Base-by-base conservation (phyloP, 306 rosid genomes). In the Carpinus viminea region DNA sequence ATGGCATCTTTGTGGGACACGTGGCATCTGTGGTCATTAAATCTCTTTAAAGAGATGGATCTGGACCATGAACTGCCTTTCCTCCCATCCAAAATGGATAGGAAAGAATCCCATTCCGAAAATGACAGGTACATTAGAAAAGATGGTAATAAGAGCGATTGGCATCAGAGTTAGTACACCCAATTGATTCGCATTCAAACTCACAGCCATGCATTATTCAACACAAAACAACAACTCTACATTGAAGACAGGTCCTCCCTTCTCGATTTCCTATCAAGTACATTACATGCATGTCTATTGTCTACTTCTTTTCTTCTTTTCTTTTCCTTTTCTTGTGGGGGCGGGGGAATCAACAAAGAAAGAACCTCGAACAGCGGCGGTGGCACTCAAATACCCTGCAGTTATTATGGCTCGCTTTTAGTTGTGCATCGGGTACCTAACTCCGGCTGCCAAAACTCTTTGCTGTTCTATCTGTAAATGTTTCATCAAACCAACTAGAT, bases 401-500 rank as follows among this genome's bases (percentile, higher is more conserved):
- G 48, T 68, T 43, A 62, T 15, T 61, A 66, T 38, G 13, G 50
- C 50, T 8, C 20, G 50, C 72, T 71, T 59, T 73, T 81, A 81
- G 78, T 88, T 85, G 80, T 88, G 96, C 89, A 72, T 84, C 21
- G 98, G 98, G 81, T 93, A 93, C 76, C 96, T 85, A 64, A 88
- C 96, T 73, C 98, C 96, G 72, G 93, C 93, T 47, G 94, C 94
- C 86, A 93, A 80, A 6, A 89, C 94, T 77, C 96, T 79, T 74
- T 93, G 96, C 84, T 93, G 98, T 83, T 91, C 91, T 71, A 91
- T 83, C 98, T 93, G 89, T 53, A 88, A 88, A 31, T 41, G 1
- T 5, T 5, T 43, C 17, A 5, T 1, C 43, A 28, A 43, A 45
- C 48, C 24, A 36, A 59, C 12, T 60, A 57, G 52, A 21, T 7